Evolutionary conservation across 192 early-diverging fungal genomes (phyloP).

Genomic region (Cladochytrium replicatum): DNA sequence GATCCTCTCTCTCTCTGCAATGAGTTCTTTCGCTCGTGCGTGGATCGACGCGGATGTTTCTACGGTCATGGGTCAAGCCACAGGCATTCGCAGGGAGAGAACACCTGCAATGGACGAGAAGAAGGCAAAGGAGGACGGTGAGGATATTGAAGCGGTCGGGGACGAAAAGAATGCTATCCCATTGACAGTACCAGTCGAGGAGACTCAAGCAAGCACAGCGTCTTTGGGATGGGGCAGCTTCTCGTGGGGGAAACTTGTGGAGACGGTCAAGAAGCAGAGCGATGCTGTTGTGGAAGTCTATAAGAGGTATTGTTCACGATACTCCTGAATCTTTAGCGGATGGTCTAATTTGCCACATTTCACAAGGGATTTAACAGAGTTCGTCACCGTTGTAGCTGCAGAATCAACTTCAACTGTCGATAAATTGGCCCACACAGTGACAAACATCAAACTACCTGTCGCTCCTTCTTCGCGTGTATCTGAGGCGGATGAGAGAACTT

Average conservation of each 20-base stretch:
- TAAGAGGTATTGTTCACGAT: constrained; percentile 11
- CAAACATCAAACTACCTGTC: too few species aligned
- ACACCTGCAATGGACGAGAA: too few species aligned
- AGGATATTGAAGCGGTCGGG: too few species aligned
- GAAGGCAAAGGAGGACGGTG: too few species aligned
- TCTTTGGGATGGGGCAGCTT: constrained; percentile 26
- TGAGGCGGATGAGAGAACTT: not conserved
- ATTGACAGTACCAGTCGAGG: too few species aligned
- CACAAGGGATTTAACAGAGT: constrained; percentile 34
- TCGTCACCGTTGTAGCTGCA: constrained; percentile 23
- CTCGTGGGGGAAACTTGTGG: constrained; percentile 31
- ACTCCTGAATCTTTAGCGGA: too few species aligned
- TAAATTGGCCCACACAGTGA: constrained; percentile 9
- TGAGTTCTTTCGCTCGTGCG: constrained; percentile 10
- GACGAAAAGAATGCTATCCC: too few species aligned
- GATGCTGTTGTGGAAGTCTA: constrained; percentile 24
- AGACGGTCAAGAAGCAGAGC: constrained; percentile 36
- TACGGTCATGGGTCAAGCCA: too few species aligned
- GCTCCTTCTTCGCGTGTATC: too few species aligned
- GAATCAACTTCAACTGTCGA: constrained; percentile 9
- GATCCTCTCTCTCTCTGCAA: constrained; percentile 6
- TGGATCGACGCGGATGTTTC: constrained; percentile 8
- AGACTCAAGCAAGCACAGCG: too few species aligned
- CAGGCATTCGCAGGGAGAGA: too few species aligned
- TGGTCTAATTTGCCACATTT: too few species aligned